phyloP scores from a whole-genome alignment of 805 yeast genomes.

The Pichia cabralensis region DNA sequence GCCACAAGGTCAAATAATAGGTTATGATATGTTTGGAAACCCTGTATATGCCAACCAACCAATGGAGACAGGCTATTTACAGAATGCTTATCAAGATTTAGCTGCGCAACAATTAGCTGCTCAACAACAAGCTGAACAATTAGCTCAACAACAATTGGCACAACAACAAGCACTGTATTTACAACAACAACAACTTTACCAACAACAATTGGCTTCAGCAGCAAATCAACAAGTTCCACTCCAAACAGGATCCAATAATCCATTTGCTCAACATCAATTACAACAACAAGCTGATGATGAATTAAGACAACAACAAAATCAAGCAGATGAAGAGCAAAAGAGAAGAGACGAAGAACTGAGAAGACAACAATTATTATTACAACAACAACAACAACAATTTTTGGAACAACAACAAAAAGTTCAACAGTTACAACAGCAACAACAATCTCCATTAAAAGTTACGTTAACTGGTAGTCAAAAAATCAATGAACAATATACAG shows the following conservation, averaged over 20 bases:
- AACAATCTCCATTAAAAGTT: constrained; percentile 29
- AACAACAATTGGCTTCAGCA: constrained; percentile 16
- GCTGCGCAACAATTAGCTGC: constrained; percentile 15
- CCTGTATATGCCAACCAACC: constrained; percentile 45
- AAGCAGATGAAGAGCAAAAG: constrained; percentile 33
- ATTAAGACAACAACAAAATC: constrained; percentile 1
- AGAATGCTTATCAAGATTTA: constrained; percentile 31
- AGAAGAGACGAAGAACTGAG: constrained; percentile 38
- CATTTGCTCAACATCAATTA: constrained; percentile 19
- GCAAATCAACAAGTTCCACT: constrained; percentile 28
- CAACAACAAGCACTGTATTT: constrained; percentile 16
- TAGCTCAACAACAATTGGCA: constrained; percentile 13
- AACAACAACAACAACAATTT: constrained; percentile 7
- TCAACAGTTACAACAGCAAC: constrained; percentile 19
- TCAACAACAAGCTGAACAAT: constrained; percentile 10
- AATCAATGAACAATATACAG: constrained; percentile 52
- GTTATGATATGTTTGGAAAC: constrained; percentile 57
- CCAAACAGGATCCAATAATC: constrained; percentile 31
- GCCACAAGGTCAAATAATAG: constrained; percentile 23
- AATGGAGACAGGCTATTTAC: constrained; percentile 45
- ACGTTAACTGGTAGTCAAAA: constrained; percentile 44
- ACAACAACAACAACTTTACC: constrained; percentile 15
- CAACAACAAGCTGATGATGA: constrained; percentile 5
- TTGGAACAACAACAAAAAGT: constrained; percentile 7
- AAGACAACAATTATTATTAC: constrained; percentile 7